Conservation (phyloP, 305 asterid genomes). For the Solanum chacoense region DNA sequence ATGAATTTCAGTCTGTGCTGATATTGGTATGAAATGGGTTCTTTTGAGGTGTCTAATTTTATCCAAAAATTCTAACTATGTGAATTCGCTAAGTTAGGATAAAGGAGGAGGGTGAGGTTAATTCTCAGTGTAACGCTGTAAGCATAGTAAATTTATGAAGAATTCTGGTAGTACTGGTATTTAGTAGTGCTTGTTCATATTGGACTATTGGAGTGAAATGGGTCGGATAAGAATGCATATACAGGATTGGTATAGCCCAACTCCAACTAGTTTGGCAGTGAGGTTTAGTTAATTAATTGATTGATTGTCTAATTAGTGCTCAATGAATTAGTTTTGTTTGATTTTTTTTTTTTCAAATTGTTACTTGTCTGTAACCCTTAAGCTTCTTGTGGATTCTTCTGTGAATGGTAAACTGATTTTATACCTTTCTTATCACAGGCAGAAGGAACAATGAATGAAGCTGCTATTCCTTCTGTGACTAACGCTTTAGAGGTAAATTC, state of each 20-base stretch:
- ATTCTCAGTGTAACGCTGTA: neutral
- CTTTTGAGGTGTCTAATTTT: neutral
- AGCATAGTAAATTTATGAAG: neutral
- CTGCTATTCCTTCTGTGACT: constrained; percentile 53
- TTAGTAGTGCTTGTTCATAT: neutral
- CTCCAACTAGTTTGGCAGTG: neutral
- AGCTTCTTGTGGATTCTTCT: neutral
- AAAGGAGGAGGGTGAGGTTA: neutral
- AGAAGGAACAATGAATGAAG: constrained; percentile 66
- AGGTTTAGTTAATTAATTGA: neutral
- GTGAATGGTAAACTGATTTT: neutral
- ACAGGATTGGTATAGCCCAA: neutral
- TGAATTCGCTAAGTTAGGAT: neutral
- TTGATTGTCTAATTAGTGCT: neutral
- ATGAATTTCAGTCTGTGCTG: neutral
- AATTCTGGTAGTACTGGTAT: neutral
- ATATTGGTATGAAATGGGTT: neutral
- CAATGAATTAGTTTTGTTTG: neutral
- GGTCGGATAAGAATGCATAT: neutral
- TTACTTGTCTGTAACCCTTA: neutral
- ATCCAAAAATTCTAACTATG: neutral
- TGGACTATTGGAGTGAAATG: neutral
- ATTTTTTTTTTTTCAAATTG: neutral
- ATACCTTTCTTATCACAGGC: constrained; percentile 32
- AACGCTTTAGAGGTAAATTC: constrained; percentile 64